These are phyloP conservation scores for Euphorbia pulcherrima DNA, from an alignment of 345 rosid species.

Conservation along the genomic window DNA sequence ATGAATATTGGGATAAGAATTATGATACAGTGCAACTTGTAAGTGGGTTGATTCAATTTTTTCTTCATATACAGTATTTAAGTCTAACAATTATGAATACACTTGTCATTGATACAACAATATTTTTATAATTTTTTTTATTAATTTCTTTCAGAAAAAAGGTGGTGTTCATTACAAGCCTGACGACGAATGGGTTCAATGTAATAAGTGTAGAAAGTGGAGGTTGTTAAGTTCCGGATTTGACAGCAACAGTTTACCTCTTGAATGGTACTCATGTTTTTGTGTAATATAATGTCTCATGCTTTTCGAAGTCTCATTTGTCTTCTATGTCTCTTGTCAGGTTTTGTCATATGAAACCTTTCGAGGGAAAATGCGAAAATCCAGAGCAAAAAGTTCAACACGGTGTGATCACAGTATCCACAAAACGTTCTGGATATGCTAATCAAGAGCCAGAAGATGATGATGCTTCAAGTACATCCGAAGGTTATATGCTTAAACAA, in stretches of 20 bases:
- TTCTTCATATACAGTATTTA: too few species aligned
- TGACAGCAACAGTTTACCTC: conserved; percentile 25
- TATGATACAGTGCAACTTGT: conserved; percentile 25
- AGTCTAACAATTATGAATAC: background rate
- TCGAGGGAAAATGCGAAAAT: conserved; percentile 24
- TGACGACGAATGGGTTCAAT: conserved; percentile 40
- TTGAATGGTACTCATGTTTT: conserved; percentile 23
- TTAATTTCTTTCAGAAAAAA: conserved; percentile 8
- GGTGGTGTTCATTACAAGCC: conserved; percentile 21
- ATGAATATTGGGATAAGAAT: conserved; percentile 31
- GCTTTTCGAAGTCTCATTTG: background rate
- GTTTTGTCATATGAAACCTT: conserved; percentile 39
- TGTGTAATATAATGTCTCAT: background rate
- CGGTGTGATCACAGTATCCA: conserved; percentile 28
- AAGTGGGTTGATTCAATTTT: background rate
- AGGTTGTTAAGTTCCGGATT: conserved; percentile 27
- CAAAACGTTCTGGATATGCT: conserved; percentile 27
- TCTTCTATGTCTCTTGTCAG: conserved; percentile 4
- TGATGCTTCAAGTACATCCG: conserved; percentile 4
- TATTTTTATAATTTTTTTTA: background rate
- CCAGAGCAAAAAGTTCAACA: conserved; percentile 23
- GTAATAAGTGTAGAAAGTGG: conserved; percentile 40
- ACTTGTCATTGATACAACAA: background rate
- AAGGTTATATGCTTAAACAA: conserved; percentile 11
- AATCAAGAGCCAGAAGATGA: conserved; percentile 5